phyloP scores from a whole-genome alignment of 2,329 filamentous ascomycete species.

The Kalmusia sp. region DNA sequence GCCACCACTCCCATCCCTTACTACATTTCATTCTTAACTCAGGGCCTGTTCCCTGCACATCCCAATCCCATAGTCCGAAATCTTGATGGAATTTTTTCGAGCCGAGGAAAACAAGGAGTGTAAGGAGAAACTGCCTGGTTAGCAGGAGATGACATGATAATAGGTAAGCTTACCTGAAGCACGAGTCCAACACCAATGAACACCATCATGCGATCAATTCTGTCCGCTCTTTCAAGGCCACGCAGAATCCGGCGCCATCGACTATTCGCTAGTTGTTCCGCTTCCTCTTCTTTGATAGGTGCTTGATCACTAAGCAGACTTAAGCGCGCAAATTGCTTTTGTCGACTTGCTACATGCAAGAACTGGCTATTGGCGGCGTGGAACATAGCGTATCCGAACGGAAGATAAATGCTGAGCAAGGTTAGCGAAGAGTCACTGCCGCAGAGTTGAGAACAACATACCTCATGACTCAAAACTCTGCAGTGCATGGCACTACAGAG shows the following conservation, averaged over 20 bases:
- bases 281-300: slow-evolving; percentile 30
- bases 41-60: slow-evolving; percentile 28
- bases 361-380: slow-evolving; percentile 46
- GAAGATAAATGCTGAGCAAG: slow-evolving; percentile 28
- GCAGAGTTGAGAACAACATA: neutral
- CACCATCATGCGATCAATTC: slow-evolving; percentile 33
- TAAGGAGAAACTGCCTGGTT: slow-evolving; percentile 26
- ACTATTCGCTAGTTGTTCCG: slow-evolving; percentile 28
- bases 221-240: slow-evolving; percentile 32
- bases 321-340: slow-evolving; percentile 38
- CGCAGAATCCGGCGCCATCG: slow-evolving; percentile 32
- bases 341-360: slow-evolving; percentile 38
- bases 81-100: slow-evolving; percentile 42
- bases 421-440: neutral
- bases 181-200: slow-evolving; percentile 37
- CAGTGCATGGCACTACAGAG: slow-evolving; percentile 29
- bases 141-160: too few relatives aligned
- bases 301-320: slow-evolving; percentile 31
- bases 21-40: slow-evolving; percentile 33
- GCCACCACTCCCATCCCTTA: slow-evolving; percentile 48
- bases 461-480: slow-evolving; percentile 43
- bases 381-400: slow-evolving; percentile 40
- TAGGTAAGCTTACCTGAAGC: slow-evolving; percentile 28
- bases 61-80: slow-evolving; percentile 41
- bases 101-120: slow-evolving; percentile 38